Conservation (phyloP, 306 rosid species). For the Acacia acuminata region DNA sequence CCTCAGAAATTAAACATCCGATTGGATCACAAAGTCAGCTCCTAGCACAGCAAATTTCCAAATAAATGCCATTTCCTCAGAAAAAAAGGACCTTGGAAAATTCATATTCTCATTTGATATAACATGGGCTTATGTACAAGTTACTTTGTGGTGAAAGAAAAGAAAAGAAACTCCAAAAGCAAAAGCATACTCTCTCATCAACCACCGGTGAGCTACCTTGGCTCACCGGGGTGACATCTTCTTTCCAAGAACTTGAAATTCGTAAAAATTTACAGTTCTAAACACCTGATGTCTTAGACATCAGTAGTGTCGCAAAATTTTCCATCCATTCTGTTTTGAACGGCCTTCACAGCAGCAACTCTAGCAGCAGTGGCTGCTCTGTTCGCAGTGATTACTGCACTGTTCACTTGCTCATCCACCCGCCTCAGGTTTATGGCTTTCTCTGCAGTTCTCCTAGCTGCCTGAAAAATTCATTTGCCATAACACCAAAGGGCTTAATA, state of each 20-base stretch:
- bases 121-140: slow-evolving; percentile 63
- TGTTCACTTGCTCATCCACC: slow-evolving; percentile 79
- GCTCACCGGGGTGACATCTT: slow-evolving; percentile 69
- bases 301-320: slow-evolving; percentile 69
- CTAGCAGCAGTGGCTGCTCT: slow-evolving; percentile 93
- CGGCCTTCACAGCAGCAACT: slow-evolving; percentile 98
- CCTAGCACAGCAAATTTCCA: background rate
- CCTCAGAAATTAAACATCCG: background rate
- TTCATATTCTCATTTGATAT: slow-evolving; percentile 50
- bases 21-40: background rate
- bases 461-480: slow-evolving; percentile 48
- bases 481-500: background rate
- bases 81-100: slow-evolving; percentile 15
- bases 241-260: slow-evolving; percentile 42
- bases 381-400: slow-evolving; percentile 79
- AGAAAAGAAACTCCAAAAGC: slow-evolving; percentile 24
- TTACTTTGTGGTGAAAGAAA: slow-evolving; percentile 55
- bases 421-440: slow-evolving; percentile 64
- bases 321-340: slow-evolving; percentile 92
- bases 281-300: slow-evolving; percentile 48
- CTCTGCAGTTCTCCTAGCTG: slow-evolving; percentile 79
- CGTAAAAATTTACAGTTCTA: slow-evolving; percentile 67
- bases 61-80: background rate
- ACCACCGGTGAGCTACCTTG: slow-evolving; percentile 66
- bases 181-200: slow-evolving; percentile 42